Evolutionary conservation across 2,329 filamentous ascomycete species (phyloP), one percentile per base, ranked within the genome.

Genomic region (Stemphylium beticola): DNA sequence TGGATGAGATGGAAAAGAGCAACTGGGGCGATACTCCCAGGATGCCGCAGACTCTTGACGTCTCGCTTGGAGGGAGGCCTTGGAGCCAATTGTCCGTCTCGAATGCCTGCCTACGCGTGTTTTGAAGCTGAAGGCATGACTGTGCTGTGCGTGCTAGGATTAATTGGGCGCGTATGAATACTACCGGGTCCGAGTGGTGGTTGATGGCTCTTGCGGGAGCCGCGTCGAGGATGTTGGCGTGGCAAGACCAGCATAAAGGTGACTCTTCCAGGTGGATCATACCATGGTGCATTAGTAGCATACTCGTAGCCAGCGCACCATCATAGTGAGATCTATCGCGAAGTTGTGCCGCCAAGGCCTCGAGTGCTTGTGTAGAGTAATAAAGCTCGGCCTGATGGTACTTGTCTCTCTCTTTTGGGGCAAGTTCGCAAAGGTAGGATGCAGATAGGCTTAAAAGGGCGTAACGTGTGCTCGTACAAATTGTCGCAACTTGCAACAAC

Each of bases 271-370:
- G 61, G 49, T 69, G 70, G 34, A 73, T 53, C 11, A 61, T 62
- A 34, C 65, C 64, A 20, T 72, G 67, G 29, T 73, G 71, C 66
- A 73, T 68, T 2, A 73, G 57, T 24, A 73, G 56, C 71, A 73
- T 73, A 45, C 69, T 69, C 4, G 71, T 73, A 3, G 66, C 62
- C 15, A 72, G 61, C 9, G 67, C 67, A 17, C 67, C 69, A n/a
- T 68, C 64, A 34, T 65, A 71, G 32, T 67, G 50, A 4, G 67
- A 58, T n/a, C 66, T 62, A 10, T 58, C 64, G 29, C 57, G 64
- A 34, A 73, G 72, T 24, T 73, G 71, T 17, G 57, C 52, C 15
- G 68, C 58, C 4, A 73, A 44, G 6, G 67, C 56, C 42, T 72
- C 65, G 1, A 72, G 50, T 8, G 71, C 69, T 54, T 72, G 66